Evolutionary conservation across 1,139 yeast species (phyloP).

Genomic region (Hyphopichia wangnamkhiaoensis): DNA sequence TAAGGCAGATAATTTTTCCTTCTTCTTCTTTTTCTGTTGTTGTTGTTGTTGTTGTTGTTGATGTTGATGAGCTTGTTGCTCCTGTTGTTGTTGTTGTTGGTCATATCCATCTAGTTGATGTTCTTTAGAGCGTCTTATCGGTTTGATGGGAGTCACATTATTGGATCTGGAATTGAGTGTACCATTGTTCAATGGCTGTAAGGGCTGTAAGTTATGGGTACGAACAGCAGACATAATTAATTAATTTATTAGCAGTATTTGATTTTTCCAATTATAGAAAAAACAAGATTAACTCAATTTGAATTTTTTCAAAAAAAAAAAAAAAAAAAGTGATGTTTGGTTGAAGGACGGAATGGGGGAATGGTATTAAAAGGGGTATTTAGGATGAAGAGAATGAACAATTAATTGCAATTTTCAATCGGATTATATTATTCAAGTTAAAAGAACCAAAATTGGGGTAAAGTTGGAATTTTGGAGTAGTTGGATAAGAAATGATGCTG

Average conservation of each 20-base stretch:
- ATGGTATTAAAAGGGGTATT: too few relatives aligned
- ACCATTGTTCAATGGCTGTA: constrained; percentile 50
- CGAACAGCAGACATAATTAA: constrained; percentile 36
- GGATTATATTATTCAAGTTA: too few relatives aligned
- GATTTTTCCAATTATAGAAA: too few relatives aligned
- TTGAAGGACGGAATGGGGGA: not conserved
- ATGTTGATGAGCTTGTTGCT: constrained; percentile 14
- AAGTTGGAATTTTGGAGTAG: too few relatives aligned
- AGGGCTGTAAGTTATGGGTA: constrained; percentile 33
- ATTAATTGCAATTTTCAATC: too few relatives aligned
- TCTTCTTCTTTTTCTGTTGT: constrained; percentile 55
- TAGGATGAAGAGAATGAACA: too few relatives aligned
- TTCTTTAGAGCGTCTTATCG: constrained; percentile 33
- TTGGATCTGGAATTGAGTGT: constrained; percentile 41
- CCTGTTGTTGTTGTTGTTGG: constrained; percentile 15
- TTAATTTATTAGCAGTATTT: too few relatives aligned
- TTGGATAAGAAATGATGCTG: too few relatives aligned
- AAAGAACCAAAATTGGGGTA: too few relatives aligned
- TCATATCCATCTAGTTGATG: constrained; percentile 15
- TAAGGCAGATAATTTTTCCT: constrained; percentile 81
- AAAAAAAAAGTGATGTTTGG: too few relatives aligned
- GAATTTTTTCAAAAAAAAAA: too few relatives aligned
- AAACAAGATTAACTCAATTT: not conserved
- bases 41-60: constrained; percentile 17
- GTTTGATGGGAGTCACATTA: constrained; percentile 46